Percentiles rank a stretch among this genome's conserved stretches.
These are phyloP conservation scores for Pythium utonaiense DNA, from an alignment of 352 stramenopile species.

Conservation along the genomic window DNA sequence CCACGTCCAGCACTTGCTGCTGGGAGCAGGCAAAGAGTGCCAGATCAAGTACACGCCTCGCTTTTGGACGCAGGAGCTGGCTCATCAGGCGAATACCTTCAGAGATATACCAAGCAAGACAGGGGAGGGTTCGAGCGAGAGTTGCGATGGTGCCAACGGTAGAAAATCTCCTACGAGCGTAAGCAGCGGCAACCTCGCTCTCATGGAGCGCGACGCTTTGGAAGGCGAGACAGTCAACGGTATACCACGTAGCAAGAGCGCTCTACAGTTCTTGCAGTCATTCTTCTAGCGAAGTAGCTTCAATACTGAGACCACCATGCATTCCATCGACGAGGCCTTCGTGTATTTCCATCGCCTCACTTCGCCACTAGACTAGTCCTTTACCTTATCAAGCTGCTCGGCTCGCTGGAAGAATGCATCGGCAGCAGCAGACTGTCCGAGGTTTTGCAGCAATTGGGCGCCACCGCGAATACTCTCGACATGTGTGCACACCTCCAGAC, in stretches of 20 bases:
- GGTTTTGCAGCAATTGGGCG: not conserved
- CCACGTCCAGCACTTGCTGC: slow-evolving; percentile 50
- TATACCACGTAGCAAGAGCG: slow-evolving; percentile 20
- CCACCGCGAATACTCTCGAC: not conserved
- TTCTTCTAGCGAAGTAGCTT: slow-evolving; percentile 12
- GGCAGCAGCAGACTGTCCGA: slow-evolving; percentile 19
- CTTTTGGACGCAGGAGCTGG: slow-evolving; percentile 52
- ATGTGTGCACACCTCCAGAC: slow-evolving; percentile 8
- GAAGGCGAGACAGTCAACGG: not conserved
- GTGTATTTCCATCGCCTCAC: too few relatives aligned
- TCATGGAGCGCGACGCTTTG: not conserved
- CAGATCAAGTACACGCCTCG: slow-evolving; percentile 42
- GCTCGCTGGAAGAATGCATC: slow-evolving; percentile 22
- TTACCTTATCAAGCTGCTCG: not conserved
- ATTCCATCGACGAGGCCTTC: too few relatives aligned
- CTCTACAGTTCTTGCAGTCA: slow-evolving; percentile 22
- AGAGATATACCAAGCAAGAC: not conserved
- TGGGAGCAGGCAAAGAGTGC: slow-evolving; percentile 53
- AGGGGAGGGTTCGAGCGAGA: not conserved
- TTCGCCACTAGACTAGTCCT: too few relatives aligned
- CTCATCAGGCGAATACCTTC: not conserved
- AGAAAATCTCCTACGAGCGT: not conserved
- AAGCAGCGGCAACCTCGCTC: not conserved
- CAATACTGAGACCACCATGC: too few relatives aligned
- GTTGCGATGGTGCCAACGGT: not conserved